A percentile compares a stretch with the other conserved stretches of the same genome.
phyloP scores from a whole-genome alignment of 2,329 filamentous ascomycete species.

The Calonectria hawksworthii region DNA sequence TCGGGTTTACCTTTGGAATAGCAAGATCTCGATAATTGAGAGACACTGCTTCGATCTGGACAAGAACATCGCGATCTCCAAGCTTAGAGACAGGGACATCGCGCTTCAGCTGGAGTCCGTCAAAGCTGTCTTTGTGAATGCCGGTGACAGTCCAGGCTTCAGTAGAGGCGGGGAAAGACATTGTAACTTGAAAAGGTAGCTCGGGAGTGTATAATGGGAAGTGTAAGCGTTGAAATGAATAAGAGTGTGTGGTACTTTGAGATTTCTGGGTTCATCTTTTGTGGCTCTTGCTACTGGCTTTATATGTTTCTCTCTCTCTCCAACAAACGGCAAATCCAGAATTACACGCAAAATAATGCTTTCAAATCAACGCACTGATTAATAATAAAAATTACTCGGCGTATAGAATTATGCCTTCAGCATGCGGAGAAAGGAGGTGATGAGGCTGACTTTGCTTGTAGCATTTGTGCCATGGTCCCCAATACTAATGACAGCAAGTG shows the following conservation, averaged over 20 bases:
- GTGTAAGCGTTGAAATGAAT: neutral
- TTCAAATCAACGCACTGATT: neutral
- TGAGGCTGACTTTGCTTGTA: no score
- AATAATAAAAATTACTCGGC: neutral
- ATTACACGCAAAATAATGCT: no score
- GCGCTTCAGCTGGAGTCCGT: neutral
- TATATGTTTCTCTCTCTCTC: neutral
- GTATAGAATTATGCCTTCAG: neutral
- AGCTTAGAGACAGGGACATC: neutral
- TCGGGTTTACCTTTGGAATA: constrained; percentile 2
- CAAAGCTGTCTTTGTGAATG: constrained; percentile 11
- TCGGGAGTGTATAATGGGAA: neutral
- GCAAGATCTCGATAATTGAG: constrained; percentile 23
- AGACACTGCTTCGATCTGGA: constrained; percentile 6
- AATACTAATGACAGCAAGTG: no score
- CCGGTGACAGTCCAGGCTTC: constrained; percentile 3
- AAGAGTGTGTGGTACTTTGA: neutral
- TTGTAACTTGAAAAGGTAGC: neutral
- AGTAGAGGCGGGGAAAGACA: neutral
- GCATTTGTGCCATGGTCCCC: no score
- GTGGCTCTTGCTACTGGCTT: neutral
- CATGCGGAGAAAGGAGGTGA: no score
- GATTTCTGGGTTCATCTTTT: neutral
- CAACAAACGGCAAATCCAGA: no score
- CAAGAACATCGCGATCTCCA: constrained; percentile 12